A percentile compares a stretch with the other conserved stretches of the same genome.
These are phyloP conservation scores for Crithidia mellificae DNA, from an alignment of 208 protist species.

Conservation along the genomic window DNA sequence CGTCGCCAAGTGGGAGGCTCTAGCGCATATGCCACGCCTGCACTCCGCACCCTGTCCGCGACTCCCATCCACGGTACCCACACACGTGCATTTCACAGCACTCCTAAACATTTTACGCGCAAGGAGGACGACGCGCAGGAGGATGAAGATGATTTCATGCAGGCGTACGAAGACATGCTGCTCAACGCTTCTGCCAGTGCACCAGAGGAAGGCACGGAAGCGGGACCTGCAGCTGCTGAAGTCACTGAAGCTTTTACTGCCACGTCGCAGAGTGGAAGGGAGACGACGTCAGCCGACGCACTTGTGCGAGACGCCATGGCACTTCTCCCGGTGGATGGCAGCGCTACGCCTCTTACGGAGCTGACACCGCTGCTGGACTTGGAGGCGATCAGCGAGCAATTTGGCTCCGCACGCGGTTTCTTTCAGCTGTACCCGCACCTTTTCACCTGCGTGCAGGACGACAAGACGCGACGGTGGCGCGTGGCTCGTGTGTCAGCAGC, in stretches of 20 bases:
- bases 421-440: conserved; percentile 46
- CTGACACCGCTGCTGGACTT: conserved; percentile 54
- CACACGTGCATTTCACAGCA: no score
- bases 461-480: conserved; percentile 40
- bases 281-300: conserved; percentile 1
- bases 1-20: no score
- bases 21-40: no score
- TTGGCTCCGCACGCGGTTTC: conserved; percentile 61
- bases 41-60: no score
- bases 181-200: conserved; percentile 22
- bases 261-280: neutral
- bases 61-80: no score
- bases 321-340: conserved; percentile 60
- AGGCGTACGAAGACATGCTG: conserved; percentile 74
- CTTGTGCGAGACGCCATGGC: conserved; percentile 41
- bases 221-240: no score
- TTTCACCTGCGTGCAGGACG: conserved; percentile 41
- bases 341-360: conserved; percentile 47
- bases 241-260: no score
- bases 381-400: conserved; percentile 54
- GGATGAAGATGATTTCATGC: conserved; percentile 38
- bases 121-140: neutral
- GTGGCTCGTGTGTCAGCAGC: conserved; percentile 22
- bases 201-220: neutral
- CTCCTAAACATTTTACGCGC: neutral